Base-by-base conservation (phyloP, 768 basidiomycete species). In the Tulasnella calospora region DNA sequence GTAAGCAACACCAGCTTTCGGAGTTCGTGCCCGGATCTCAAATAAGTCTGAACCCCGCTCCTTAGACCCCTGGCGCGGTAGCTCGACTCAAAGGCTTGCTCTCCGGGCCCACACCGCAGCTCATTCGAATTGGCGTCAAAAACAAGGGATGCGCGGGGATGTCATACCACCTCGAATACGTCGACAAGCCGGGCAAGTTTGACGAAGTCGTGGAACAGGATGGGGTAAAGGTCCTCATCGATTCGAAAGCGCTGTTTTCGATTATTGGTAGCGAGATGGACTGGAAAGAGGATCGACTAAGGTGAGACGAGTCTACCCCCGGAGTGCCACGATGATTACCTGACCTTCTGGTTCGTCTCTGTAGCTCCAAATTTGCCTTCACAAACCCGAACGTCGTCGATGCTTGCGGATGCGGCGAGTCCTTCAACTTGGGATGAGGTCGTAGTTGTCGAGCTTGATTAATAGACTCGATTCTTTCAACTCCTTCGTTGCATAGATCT, bases 241-340 rank as follows among this genome's bases (percentile, higher is more conserved):
- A 99, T 86, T 92, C 92, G 83, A 98, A 96, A 84, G 98, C 98
- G 35, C 85, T 99, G 80, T 99, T 99, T 84, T 95, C 94, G 79
- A 98, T 99, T 81, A 98, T 99, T 79, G 98, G 98, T 73, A 97
- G 95, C 84, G 94, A 94, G 88, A 99, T 99, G 98, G 95, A 97
- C 83, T 99, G 98, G 98, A 88, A 90, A 79, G 98, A 99, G 86
- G 95, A 97, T 83, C 85, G 90, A 41, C 86, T 99, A 61, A 96
- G 95, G 92, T 93, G 79, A 76, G 91, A 86, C 13, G 75, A 79
- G 73, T 75, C 78, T 44, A 70, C 76, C 33, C 77, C 36, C 17
- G 12, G 76, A n/a, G 35, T 23, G 51, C 7, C 23, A 23, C 10
- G 51, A 35, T 15, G 38, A 67, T 80, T 27, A 33, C 21, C 44